A percentile compares a stretch with the other conserved stretches of the same genome.
phyloP scores from a whole-genome alignment of 2,329 filamentous ascomycete genomes.

The Aspergillus terreus region DNA sequence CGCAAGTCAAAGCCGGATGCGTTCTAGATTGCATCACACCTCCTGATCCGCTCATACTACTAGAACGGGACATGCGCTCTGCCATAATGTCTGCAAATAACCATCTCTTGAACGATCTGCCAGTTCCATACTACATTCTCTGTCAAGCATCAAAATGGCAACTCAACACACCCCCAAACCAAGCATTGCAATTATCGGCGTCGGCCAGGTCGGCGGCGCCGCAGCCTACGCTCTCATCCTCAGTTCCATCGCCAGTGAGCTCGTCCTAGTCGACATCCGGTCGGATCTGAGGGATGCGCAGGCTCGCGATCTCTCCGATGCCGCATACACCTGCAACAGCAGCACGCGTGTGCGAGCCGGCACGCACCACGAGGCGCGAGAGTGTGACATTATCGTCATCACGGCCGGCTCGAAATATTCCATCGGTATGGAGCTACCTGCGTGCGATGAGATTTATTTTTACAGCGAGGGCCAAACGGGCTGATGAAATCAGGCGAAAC shows the following conservation, averaged over 20 bases:
- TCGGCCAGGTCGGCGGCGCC: neutral
- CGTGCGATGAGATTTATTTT: neutral
- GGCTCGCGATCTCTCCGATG: constrained; percentile 52
- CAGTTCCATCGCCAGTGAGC: constrained; percentile 47
- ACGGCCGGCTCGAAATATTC: constrained; percentile 53
- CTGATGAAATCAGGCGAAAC: constrained; percentile 35
- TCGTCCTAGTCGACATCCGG: constrained; percentile 52
- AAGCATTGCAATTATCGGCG: neutral
- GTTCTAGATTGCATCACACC: no score
- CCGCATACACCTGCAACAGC: constrained; percentile 18
- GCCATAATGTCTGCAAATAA: no score
- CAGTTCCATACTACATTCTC: no score
- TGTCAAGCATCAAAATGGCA: no score
- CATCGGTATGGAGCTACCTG: constrained; percentile 23
- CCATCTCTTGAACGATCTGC: no score
- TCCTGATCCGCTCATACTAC: no score
- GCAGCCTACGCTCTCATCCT: constrained; percentile 32
- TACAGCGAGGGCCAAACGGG: no score
- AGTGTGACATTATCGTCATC: constrained; percentile 54
- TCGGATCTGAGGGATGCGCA: constrained; percentile 41
- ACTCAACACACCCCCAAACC: no score
- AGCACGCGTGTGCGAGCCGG: constrained; percentile 45
- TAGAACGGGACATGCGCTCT: no score
- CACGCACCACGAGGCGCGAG: constrained; percentile 47
- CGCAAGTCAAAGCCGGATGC: no score